Conservation (phyloP, 106 monocot species). For the Cymbidium sinense region DNA sequence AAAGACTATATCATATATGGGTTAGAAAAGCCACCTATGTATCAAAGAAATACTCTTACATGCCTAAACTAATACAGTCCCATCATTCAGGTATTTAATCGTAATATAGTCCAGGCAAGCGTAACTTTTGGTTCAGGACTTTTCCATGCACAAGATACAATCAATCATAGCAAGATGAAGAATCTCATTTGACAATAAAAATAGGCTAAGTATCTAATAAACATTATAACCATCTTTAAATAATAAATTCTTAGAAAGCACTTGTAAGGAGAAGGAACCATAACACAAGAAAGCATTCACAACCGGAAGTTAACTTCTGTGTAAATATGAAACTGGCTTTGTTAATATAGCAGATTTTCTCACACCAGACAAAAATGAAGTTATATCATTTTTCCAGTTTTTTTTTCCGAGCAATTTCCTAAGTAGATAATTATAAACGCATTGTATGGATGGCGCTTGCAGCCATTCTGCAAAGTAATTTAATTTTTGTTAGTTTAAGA, state of each 20-base stretch:
- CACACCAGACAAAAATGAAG: not conserved
- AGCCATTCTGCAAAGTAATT: not conserved
- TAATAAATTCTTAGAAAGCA: not conserved
- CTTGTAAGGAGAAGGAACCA: not conserved
- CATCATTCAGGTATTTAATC: not conserved
- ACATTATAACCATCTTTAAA: not conserved
- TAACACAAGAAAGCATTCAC: not conserved
- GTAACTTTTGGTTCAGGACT: not conserved
- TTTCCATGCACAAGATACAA: not conserved
- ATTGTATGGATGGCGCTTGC: not conserved
- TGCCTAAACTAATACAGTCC: not conserved
- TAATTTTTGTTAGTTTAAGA: not conserved
- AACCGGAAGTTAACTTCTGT: not conserved
- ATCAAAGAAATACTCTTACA: not conserved
- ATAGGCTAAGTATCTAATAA: not conserved
- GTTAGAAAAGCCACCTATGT: not conserved
- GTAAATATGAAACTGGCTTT: not conserved
- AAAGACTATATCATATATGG: not conserved
- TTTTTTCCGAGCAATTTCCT: not conserved
- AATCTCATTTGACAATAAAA: not conserved
- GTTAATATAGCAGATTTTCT: not conserved
- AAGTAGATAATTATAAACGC: not conserved
- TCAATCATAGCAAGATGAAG: not conserved
- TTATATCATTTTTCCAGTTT: not conserved
- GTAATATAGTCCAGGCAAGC: not conserved